Evolutionary conservation across 257 asterid genomes (phyloP).

Genomic region (Lithospermum erythrorhizon): DNA sequence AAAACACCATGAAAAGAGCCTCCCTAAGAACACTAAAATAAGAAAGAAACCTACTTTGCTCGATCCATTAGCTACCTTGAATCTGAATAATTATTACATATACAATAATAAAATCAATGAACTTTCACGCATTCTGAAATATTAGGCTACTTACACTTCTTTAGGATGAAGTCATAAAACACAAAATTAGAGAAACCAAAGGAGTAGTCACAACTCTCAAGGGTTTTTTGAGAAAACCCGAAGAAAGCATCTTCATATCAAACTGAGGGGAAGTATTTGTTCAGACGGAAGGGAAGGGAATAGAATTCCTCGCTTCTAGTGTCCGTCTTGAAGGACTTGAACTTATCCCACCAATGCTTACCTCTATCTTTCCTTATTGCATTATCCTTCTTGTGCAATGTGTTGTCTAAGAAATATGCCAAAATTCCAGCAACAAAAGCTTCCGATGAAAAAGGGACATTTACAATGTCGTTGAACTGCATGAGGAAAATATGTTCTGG

Average conservation of each 20-base stretch:
- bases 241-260: conserved; percentile 11
- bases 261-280: conserved; percentile 74
- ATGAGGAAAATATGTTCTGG: neutral
- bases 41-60: no score
- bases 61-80: no score
- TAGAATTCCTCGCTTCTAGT: conserved; percentile 71
- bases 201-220: neutral
- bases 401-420: conserved; percentile 63
- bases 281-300: conserved; percentile 69
- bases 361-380: conserved; percentile 59
- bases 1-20: no score
- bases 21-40: no score
- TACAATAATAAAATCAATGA: neutral
- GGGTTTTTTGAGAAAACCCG: neutral
- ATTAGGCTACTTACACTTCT: neutral
- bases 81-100: no score
- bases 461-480: conserved; percentile 63
- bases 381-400: conserved; percentile 47
- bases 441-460: conserved; percentile 60
- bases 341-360: conserved; percentile 86
- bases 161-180: neutral
- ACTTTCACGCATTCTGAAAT: neutral
- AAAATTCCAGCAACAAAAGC: conserved; percentile 64
- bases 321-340: conserved; percentile 52
- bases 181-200: neutral